Percentiles rank a stretch among this genome's conserved stretches.
These are phyloP conservation scores for Theobroma cacao DNA, from an alignment of 345 rosid genomes.

Conservation along the genomic window DNA sequence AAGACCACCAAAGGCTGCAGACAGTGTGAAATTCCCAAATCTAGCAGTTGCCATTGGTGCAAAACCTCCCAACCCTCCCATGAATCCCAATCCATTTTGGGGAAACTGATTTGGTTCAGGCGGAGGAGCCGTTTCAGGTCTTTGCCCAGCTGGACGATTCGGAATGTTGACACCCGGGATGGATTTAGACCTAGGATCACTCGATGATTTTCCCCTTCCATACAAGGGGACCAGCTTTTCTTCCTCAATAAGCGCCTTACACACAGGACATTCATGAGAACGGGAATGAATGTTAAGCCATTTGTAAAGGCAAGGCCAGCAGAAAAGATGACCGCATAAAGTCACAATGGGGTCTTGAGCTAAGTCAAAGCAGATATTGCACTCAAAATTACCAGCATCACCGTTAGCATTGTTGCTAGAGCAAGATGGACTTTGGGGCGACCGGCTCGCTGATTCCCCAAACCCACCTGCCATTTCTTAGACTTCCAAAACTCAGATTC, in stretches of 20 bases:
- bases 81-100: conserved; percentile 72
- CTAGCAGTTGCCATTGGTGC: conserved; percentile 71
- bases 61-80: conserved; percentile 85
- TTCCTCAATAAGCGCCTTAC: conserved; percentile 87
- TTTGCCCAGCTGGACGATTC: conserved; percentile 91
- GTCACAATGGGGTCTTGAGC: conserved; percentile 99
- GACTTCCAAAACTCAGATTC: conserved; percentile 22
- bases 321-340: conserved; percentile 94
- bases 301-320: conserved; percentile 99
- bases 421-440: conserved; percentile 60
- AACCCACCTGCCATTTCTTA: conserved; percentile 53
- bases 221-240: conserved; percentile 89
- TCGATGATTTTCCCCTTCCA: conserved; percentile 85
- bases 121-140: conserved; percentile 95
- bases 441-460: conserved; percentile 63
- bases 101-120: conserved; percentile 72
- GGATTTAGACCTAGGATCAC: conserved; percentile 88
- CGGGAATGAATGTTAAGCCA: conserved; percentile 92
- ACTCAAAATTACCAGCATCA: conserved; percentile 82
- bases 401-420: conserved; percentile 52
- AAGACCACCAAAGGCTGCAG: conserved; percentile 86
- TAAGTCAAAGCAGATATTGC: conserved; percentile 97
- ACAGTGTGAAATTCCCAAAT: conserved; percentile 78
- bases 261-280: conserved; percentile 84
- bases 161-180: conserved; percentile 82